phyloP scores from a whole-genome alignment of 1,284 basidiomycete species.

The Cutaneotrichosporon mucoides region DNA sequence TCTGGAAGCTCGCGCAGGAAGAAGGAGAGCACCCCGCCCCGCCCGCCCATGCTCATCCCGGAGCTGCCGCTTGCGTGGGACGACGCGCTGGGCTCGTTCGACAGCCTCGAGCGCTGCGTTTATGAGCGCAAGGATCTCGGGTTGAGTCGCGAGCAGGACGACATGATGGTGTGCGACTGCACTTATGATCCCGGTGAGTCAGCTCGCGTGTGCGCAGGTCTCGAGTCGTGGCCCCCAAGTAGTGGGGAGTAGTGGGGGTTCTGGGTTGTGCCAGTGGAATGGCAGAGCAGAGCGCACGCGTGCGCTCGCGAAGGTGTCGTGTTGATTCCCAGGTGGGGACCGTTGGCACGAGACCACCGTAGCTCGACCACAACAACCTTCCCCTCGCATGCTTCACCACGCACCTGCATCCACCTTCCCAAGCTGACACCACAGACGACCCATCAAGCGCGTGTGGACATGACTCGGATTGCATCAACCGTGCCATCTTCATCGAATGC shows the following conservation, averaged over 20 bases:
- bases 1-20: not conserved
- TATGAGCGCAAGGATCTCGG: slow-evolving; percentile 88
- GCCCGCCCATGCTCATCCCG: slow-evolving; percentile 57
- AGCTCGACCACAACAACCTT: no score
- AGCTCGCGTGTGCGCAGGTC: no score
- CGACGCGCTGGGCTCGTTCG: slow-evolving; percentile 70
- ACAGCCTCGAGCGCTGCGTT: slow-evolving; percentile 68
- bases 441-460: slow-evolving; percentile 79
- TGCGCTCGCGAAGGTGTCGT: no score
- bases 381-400: no score
- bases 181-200: slow-evolving; percentile 72
- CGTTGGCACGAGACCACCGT: no score
- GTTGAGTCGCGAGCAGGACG: slow-evolving; percentile 76
- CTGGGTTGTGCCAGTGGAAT: no score
- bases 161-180: slow-evolving; percentile 89
- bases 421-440: slow-evolving; percentile 29
- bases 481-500: slow-evolving; percentile 96
- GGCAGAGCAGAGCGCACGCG: no score
- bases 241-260: no score
- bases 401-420: no score
- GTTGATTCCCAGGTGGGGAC: no score
- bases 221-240: no score
- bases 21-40: not conserved
- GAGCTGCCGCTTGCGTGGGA: slow-evolving; percentile 71
- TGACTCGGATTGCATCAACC: slow-evolving; percentile 91